Evolutionary conservation across 257 asterid species (phyloP), one percentile per base, ranked within the genome.

Genomic region (Solanum bulbocastanum): DNA sequence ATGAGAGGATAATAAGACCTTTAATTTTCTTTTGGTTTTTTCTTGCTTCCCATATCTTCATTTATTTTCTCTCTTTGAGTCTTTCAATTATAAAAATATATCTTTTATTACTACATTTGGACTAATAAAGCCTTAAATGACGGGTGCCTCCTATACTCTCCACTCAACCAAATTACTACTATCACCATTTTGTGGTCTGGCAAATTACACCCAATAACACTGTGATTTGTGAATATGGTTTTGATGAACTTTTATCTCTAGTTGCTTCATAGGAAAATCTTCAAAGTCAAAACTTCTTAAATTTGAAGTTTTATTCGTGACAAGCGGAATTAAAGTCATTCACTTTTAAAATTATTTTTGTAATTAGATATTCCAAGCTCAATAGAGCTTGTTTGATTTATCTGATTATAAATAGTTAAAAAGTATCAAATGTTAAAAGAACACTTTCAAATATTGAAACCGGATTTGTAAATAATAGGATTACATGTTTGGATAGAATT

Each of bases 81-180:
- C 91, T 91, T 90, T 91, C 93, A 83, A 83, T 88, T 30, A 25
- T 56, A 52, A 16, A 52, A 15, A 15, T 27, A 13, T 2, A 76
- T 49, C 23, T 65, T 27, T 62, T 30, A 58, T 35, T 87, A 72
- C 85, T 15, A 71, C 42, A 71, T 7, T 71, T 71, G n/a, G 39
- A 32, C 15, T 69, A 84, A 83, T 88, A 93, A 94, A 94, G 96
- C 98, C 98, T 92, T 94, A 91, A 94, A 94, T 91, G 88, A 91
- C 95, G 96, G 98, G 96, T 94, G 92, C 93, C 96, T 56, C 22
- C 22, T 93, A 93, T 65, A 10, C 13, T 10, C 16, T 93, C 92
- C 93, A 90, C 96, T 90, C 93, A 90, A 73, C 86, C 91, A 88
- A 81, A 89, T 89, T 66, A 72, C 42, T 8, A 32, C 15, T 68